Conservation (phyloP, 192 early-diverging fungal species). For the Coemansia sp. region DNA sequence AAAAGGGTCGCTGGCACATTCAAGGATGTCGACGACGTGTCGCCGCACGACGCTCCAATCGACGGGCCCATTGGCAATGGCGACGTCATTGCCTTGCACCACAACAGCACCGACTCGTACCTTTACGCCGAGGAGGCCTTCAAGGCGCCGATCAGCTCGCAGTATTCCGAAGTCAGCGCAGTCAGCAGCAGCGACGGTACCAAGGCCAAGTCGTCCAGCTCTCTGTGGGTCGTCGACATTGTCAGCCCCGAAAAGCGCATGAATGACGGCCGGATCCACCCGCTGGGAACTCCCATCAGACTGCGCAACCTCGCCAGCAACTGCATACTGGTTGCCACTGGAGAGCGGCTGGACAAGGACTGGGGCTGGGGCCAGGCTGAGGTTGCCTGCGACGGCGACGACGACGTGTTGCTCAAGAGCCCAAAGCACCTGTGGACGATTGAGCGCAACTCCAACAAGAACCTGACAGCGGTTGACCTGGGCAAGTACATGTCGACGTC, state of each 20-base stretch:
- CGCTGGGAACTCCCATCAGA: constrained; percentile 65
- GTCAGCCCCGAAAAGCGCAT: constrained; percentile 58
- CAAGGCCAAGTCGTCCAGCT: constrained; percentile 60
- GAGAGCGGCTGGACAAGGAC: constrained; percentile 74
- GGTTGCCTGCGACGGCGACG: constrained; percentile 74
- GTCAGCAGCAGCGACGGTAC: constrained; percentile 1
- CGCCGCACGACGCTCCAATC: constrained; percentile 20
- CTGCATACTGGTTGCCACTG: constrained; percentile 79
- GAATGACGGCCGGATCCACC: constrained; percentile 52
- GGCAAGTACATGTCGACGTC: constrained; percentile 34
- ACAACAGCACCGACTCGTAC: constrained; percentile 62
- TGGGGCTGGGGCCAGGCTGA: constrained; percentile 95
- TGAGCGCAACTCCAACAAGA: constrained; percentile 39
- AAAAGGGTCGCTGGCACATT: constrained; percentile 28
- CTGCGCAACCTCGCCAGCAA: constrained; percentile 72
- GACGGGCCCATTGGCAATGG: constrained; percentile 67
- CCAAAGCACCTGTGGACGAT: constrained; percentile 60
- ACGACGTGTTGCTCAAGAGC: constrained; percentile 29
- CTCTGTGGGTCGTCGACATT: constrained; percentile 88
- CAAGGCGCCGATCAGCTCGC: constrained; percentile 64
- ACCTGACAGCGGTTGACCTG: constrained; percentile 40
- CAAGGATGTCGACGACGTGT: constrained; percentile 4
- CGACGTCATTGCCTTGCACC: constrained; percentile 73
- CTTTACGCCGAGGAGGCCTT: constrained; percentile 65
- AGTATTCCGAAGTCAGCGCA: constrained; percentile 68